Base-by-base conservation (phyloP, 768 basidiomycete genomes). In the Chlorophyllum brunneum region DNA sequence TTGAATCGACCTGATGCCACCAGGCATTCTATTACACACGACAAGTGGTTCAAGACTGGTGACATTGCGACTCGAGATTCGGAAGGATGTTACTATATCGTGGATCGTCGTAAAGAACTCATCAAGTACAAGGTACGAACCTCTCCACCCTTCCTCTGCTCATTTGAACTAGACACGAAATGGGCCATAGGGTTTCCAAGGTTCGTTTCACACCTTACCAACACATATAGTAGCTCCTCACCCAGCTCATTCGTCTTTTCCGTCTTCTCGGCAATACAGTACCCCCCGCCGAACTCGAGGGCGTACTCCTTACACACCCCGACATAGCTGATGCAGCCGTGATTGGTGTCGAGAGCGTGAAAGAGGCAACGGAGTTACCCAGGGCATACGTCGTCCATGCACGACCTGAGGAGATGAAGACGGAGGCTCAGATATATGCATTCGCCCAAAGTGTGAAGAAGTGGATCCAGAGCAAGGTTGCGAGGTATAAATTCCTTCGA, bases 41-140 rank as follows among this genome's bases (percentile, higher is more conserved):
- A 90, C 43, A 77, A 81, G 2, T 97, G 90, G 90, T 85, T 92
- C 71, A 91, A 87, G 74, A 94, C 92, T 0, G 92, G 93, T 1
- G 93, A 95, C 64, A 79, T 95, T 44, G 87, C 79, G 1, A 64
- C 76, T 15, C 68, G 80, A 10, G 86, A 92, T 55, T 52, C 65
- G 2, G 82, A 91, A 0, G 92, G 91, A 0, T 88, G 75, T 62
- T 89, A 83, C 63, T 79, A 74, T 57, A 86, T 90, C 46, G 83
- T 91, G 2, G 87, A 90, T 59, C 70, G 90, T 29, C 73, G 77
- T 41, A 89, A 89, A 55, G 88, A 88, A 59, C 67, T 88, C 20
- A 84, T 89, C 63, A 86, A 89, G 59, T 87, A 88, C 67, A 88
- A 88, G 71, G 82, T 72, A 37, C 18, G 59, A 30, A 37, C 27